Evolutionary conservation across 2,329 filamentous ascomycete genomes (phyloP).

Genomic region (Cladobotryum mycophilum): DNA sequence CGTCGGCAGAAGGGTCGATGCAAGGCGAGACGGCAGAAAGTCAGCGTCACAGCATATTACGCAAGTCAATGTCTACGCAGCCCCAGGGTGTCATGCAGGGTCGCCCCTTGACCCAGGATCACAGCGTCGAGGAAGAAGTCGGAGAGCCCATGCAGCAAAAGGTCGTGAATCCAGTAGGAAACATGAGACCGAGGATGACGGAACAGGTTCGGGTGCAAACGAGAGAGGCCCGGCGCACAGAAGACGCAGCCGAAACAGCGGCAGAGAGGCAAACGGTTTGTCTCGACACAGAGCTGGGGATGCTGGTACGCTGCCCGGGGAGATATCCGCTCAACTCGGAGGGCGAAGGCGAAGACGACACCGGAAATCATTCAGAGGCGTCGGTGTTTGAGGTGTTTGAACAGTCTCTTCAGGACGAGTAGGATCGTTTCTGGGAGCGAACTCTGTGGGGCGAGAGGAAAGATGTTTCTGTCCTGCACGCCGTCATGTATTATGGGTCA

Average conservation of each 20-base stretch:
- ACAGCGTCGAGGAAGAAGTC: neutral
- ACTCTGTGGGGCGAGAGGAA: conserved; percentile 12
- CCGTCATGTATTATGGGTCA: neutral
- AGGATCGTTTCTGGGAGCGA: neutral
- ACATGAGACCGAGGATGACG: neutral
- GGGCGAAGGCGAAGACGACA: conserved; percentile 23
- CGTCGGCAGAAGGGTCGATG: conserved; percentile 5
- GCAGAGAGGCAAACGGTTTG: no score
- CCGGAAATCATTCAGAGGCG: conserved; percentile 21
- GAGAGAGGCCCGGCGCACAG: no score
- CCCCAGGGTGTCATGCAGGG: neutral
- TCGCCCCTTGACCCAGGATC: neutral
- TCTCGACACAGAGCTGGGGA: conserved; percentile 1
- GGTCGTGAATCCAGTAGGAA: neutral
- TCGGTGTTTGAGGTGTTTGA: neutral
- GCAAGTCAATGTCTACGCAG: conserved; percentile 20
- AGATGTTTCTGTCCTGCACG: conserved; percentile 9
- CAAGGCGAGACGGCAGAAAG: neutral
- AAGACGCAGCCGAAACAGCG: no score
- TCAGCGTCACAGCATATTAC: conserved; percentile 19
- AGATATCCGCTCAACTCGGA: conserved; percentile 21
- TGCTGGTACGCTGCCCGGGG: conserved; percentile 18
- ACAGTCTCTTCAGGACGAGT: neutral
- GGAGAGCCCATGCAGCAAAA: no score
- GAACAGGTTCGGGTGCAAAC: neutral